Conservation (phyloP, 176 grass and related monocot species). For the Zizania latifolia region DNA sequence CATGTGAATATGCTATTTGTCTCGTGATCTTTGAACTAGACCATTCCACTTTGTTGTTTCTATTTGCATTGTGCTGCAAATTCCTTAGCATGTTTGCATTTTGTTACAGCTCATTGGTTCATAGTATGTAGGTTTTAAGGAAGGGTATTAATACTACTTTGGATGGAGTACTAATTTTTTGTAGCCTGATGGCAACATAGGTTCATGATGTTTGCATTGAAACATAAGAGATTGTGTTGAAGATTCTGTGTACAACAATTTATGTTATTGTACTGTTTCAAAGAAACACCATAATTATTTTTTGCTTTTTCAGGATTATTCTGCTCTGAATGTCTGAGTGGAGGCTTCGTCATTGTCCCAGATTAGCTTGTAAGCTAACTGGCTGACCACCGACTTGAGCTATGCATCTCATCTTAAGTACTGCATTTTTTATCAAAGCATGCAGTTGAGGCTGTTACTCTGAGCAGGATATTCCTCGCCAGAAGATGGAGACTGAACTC, state of each 20-base stretch:
- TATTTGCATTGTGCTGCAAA: no score
- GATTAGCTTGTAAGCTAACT: no score
- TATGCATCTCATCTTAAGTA: background rate
- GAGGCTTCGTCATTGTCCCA: no score
- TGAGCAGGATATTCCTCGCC: background rate
- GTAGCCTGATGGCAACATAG: background rate
- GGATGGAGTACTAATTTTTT: background rate
- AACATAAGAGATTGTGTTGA: background rate
- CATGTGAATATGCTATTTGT: no score
- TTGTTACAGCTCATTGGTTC: background rate
- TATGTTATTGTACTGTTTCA: background rate
- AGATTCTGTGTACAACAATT: background rate
- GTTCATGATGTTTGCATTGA: background rate
- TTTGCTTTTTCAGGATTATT: background rate
- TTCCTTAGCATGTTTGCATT: no score
- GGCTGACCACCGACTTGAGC: background rate
- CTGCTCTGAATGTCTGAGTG: background rate
- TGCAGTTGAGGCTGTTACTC: background rate
- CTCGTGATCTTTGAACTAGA: no score
- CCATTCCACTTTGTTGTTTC: no score
- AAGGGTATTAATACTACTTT: background rate
- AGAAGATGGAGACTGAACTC: background rate
- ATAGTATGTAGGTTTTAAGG: background rate
- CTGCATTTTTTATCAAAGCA: background rate
- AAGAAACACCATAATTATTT: background rate